Base-by-base conservation (phyloP, 1,284 basidiomycete genomes). In the Cutaneotrichosporon sp. region DNA sequence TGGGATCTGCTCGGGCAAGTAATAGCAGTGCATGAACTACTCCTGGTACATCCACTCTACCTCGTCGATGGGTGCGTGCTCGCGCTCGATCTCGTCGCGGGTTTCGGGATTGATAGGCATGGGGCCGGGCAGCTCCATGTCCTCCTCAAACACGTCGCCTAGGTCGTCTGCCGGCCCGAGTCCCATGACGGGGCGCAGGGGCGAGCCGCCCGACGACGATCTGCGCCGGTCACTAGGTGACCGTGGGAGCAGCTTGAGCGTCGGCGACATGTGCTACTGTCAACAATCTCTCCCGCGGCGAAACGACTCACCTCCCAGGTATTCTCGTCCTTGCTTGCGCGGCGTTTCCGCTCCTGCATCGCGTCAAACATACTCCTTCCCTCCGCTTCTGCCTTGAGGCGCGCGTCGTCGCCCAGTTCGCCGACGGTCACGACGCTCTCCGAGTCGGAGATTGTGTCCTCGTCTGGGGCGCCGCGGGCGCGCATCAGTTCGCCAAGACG, bases 341-440 rank as follows among this genome's bases (percentile, higher is more conserved):
- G 49, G 17, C 60, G 43, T 40, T 52, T 54, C 33, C 62, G 61
- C 23, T 79, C 78, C 21, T 77, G 66, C 84, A 52, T 87, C 71
- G 59, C 59, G 2, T 47, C 48, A n/a, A 60, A 60, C 59, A 43
- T 84, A 79, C 45, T 80, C 70, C 58, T 87, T 84, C 58, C 86
- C 78, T 33, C 84, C 82, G 30, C 53, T 50, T 52, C 59, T 17
- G 47, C 60, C 38, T 51, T 52, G 26, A 44, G 75, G 37, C 86
- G 80, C 40, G 83, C 77, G 51, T 89, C 88, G 47, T 88, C 80
- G 17, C 86, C 87, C 33, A 93, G 78, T 63, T 93, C 90, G 39
- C 87, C 90, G 49, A 94, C 90, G 9, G 85, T 84, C 10, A 81
- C 88, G 30, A 92, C 87, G 66, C 88, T 91, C 74, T 93, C 90